phyloP scores from a whole-genome alignment of 257 asterid genomes.

The Solanum pinnatisectum region DNA sequence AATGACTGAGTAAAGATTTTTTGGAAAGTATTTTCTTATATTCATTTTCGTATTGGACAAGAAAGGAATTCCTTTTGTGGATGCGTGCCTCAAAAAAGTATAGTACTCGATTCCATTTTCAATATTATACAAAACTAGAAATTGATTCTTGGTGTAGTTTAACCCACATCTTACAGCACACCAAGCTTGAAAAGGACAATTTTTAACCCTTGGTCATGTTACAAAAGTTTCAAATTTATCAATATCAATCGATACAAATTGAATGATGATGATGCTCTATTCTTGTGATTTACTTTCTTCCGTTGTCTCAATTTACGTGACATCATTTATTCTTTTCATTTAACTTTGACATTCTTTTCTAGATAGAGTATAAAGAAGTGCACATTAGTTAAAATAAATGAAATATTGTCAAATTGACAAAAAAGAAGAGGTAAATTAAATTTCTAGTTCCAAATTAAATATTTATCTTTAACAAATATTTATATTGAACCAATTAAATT shows the following conservation, averaged over 20 bases:
- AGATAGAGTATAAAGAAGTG: fast-evolving
- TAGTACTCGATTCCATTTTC: too few relatives aligned
- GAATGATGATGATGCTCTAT: background rate
- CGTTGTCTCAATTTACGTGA: background rate
- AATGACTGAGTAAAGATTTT: background rate
- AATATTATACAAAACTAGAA: background rate
- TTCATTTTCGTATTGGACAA: background rate
- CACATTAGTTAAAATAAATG: background rate
- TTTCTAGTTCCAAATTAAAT: background rate
- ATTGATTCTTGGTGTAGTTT: background rate
- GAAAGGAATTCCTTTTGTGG: background rate
- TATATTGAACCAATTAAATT: too few relatives aligned
- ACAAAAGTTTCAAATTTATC: background rate
- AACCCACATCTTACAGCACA: background rate
- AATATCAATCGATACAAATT: background rate
- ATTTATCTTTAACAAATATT: background rate
- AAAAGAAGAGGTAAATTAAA: background rate
- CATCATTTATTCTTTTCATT: too few relatives aligned
- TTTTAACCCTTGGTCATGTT: too few relatives aligned
- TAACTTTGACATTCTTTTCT: too few relatives aligned
- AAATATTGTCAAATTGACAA: background rate
- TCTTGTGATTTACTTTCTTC: background rate
- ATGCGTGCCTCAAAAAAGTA: too few relatives aligned
- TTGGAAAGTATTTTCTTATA: too few relatives aligned
- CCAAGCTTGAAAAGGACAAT: background rate